Evolutionary conservation across 2,329 filamentous ascomycete species (phyloP), one percentile per base, ranked within the genome.

Genomic region (Tothia fuscella): DNA sequence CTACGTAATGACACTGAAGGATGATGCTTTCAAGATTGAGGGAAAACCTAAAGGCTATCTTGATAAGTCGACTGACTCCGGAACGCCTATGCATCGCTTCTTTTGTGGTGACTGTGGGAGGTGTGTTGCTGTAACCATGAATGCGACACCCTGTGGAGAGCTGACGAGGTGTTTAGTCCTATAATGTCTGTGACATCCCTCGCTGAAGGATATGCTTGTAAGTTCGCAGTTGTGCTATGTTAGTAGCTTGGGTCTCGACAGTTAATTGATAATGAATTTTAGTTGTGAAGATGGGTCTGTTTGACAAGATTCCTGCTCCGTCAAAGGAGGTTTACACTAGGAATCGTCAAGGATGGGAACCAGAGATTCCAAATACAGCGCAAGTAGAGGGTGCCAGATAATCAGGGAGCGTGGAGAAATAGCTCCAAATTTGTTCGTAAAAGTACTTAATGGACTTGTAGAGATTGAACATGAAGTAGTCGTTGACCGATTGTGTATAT

Each of bases 241-340:
- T n/a, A n/a, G n/a, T n/a, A n/a, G n/a, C n/a, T n/a, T n/a, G n/a
- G n/a, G n/a, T n/a, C n/a, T n/a, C n/a, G n/a, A n/a, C n/a, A n/a
- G n/a, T n/a, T n/a, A n/a, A n/a, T n/a, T n/a, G n/a, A n/a, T n/a
- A n/a, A n/a, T 14, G 26, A 29, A 10, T 29, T 29, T 14, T 14
- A 29, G 26, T 34, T 19, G 9, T 34, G 31, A 34, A 34, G 17
- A 34, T 34, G 31, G 31, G 31, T 9, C 20, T 34, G 31, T 34
- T 34, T 17, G 31, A 7, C 7, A 34, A 34, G 17, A 34, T 34
- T 19, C 31, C 31, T 34, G 31, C 9, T 10, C 31, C 31, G 7
- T 12, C 16, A 7, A 19, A 12, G 9, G 31, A 34, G 17, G 31
- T 34, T 19, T 34, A 34, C 20, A 10, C 9, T 7, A 7, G 17